Conservation (phyloP, 345 rosid species). For the Alliaria petiolata region DNA sequence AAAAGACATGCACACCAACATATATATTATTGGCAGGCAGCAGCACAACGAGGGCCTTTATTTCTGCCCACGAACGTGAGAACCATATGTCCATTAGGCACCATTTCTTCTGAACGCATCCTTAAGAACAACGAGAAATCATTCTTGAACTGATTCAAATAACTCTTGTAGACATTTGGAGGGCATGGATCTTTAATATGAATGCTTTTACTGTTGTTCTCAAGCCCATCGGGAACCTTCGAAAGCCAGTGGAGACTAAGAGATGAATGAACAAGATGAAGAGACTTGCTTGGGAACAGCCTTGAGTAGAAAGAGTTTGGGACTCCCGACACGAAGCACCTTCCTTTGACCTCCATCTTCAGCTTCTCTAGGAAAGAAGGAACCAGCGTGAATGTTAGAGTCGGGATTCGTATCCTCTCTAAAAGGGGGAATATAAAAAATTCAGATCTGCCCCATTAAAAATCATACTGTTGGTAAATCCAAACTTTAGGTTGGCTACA, state of each 20-base stretch:
- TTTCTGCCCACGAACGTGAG: too few relatives aligned
- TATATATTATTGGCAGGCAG: too few relatives aligned
- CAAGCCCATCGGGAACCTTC: constrained; percentile 23
- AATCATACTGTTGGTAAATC: too few relatives aligned
- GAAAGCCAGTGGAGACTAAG: constrained; percentile 44
- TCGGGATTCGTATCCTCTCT: too few relatives aligned
- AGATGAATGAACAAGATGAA: constrained; percentile 38
- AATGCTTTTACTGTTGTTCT: constrained; percentile 18
- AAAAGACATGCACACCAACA: too few relatives aligned
- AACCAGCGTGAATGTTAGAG: not conserved
- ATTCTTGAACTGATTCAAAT: constrained; percentile 33
- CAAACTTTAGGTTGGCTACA: too few relatives aligned
- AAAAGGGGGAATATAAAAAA: too few relatives aligned
- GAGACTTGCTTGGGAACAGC: constrained; percentile 28
- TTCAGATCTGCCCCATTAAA: too few relatives aligned
- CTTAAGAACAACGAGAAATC: constrained; percentile 41
- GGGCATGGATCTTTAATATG: constrained; percentile 30
- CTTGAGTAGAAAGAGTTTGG: constrained; percentile 31
- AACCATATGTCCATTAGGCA: constrained; percentile 34
- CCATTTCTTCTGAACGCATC: constrained; percentile 35
- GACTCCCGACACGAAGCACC: constrained; percentile 31
- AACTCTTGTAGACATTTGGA: constrained; percentile 27
- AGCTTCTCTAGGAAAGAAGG: not conserved
- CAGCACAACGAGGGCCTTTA: too few relatives aligned
- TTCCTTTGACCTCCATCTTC: not conserved